Percentiles rank a stretch among this genome's conserved stretches.
These are phyloP conservation scores for Pichia kluyveri DNA, from an alignment of 805 yeast species.

Conservation along the genomic window DNA sequence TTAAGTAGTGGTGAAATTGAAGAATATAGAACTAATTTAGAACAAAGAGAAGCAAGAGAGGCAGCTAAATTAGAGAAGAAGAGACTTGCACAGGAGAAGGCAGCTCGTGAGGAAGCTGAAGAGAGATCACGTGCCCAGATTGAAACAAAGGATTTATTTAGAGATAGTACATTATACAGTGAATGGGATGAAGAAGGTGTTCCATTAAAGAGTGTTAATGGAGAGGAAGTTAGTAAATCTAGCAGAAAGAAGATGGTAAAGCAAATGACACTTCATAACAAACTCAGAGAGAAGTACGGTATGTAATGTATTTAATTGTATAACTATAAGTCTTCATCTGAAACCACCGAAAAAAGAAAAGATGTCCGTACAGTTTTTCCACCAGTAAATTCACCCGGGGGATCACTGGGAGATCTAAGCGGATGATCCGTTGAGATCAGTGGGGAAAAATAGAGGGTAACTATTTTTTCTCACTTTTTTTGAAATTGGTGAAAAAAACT, in stretches of 20 bases:
- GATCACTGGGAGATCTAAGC: too few species aligned
- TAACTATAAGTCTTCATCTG: too few species aligned
- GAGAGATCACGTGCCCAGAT: constrained; percentile 57
- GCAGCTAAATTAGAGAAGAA: constrained; percentile 47
- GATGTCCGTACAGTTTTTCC: too few species aligned
- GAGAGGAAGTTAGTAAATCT: constrained; percentile 81
- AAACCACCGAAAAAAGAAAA: too few species aligned
- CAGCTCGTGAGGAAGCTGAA: constrained; percentile 54
- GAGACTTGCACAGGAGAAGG: constrained; percentile 56
- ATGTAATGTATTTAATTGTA: too few species aligned
- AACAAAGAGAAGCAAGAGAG: constrained; percentile 51
- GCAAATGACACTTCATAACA: constrained; percentile 22
- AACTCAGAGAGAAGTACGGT: background rate
- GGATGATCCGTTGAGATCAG: too few species aligned
- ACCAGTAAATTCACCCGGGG: too few species aligned
- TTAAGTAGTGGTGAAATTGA: constrained; percentile 59
- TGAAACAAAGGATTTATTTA: constrained; percentile 68
- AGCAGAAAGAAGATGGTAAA: constrained; percentile 75
- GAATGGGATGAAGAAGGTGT: constrained; percentile 84
- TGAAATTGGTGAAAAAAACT: too few species aligned
- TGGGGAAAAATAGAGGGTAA: too few species aligned
- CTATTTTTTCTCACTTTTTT: too few species aligned
- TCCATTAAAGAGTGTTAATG: constrained; percentile 67
- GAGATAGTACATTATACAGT: constrained; percentile 42
- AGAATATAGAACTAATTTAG: constrained; percentile 40